Base-by-base conservation (phyloP, 768 basidiomycete genomes). In the Lactarius pseudohatsudake region DNA sequence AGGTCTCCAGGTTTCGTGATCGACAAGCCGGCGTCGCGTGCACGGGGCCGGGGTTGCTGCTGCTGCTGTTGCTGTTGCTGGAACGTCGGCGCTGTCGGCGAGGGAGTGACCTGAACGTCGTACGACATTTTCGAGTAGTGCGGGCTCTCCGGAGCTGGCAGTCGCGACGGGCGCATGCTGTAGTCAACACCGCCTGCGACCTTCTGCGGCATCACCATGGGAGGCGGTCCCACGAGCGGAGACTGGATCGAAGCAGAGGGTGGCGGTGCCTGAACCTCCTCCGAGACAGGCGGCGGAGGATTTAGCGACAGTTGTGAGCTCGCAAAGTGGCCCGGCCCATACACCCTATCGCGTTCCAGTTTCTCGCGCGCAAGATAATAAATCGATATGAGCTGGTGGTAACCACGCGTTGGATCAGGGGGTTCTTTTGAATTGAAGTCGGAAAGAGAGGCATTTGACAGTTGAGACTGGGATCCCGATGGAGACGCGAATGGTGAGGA, bases 291-390 rank as follows among this genome's bases (percentile, higher is more conserved):
- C 32, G 62, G 65, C 4, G 61, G 57, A 16, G 61, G 65, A 8
- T 62, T 66, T 26, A 66, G 11, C 30, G 88, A 90, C 13, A 95
- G 78, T 74, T 96, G 94, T 0, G 95, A 97, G 62, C 86, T 91
- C 2, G 97, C 97, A 77, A 99, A 99, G 69, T 92, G 88, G 4
- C 95, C 95, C 0, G 89, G 88, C 0, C 96, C 97, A 76, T 96
- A 98, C 8, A 99, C 91, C 60, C 85, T 84, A 72, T 99, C 97
- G 62, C 97, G 82, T 74, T 98, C 95, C 73, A 95, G 81, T 82
- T 98, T 98, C 80, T 99, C 97, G 61, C 93, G 82, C 5, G 96
- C 92, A 22, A 99, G 86, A 79, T 88, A 98, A 76, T 99, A 99
- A 79, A 99, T 98, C 36, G 95, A 94, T 56, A 98, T 84, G 32